Conservation (phyloP, 2,329 filamentous ascomycete genomes). For the Proliferodiscus dingleyae region DNA sequence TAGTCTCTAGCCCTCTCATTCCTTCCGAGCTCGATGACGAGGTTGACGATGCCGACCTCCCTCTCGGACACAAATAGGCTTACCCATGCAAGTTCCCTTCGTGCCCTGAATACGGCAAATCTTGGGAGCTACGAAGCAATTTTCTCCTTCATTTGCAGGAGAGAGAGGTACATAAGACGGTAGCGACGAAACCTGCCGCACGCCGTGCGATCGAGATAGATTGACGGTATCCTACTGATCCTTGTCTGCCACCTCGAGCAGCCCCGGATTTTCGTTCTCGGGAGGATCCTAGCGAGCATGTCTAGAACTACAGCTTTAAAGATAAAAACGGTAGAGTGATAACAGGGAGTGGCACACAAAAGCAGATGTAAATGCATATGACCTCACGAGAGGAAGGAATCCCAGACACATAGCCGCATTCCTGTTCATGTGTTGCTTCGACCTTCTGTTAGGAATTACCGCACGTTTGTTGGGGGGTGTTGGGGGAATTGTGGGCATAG, state of each 20-base stretch:
- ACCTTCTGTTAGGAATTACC: too few relatives aligned
- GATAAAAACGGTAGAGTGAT: slow-evolving; percentile 25
- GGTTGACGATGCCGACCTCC: slow-evolving; percentile 15
- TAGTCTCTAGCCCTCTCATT: slow-evolving; percentile 13
- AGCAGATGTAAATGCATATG: slow-evolving; percentile 14
- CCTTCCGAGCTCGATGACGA: slow-evolving; percentile 17
- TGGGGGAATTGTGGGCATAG: too few relatives aligned
- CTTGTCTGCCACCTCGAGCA: slow-evolving; percentile 24
- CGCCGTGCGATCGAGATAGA: slow-evolving; percentile 24
- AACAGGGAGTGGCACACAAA: slow-evolving; percentile 10
- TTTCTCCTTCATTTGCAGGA: slow-evolving; percentile 19
- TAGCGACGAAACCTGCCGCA: slow-evolving; percentile 13
- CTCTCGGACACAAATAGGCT: slow-evolving; percentile 12
- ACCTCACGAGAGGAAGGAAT: too few relatives aligned
- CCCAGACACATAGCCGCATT: too few relatives aligned
- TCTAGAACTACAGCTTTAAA: slow-evolving; percentile 26
- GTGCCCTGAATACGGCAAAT: slow-evolving; percentile 16
- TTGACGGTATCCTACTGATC: slow-evolving; percentile 28
- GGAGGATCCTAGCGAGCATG: slow-evolving; percentile 28
- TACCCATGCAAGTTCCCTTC: slow-evolving; percentile 13
- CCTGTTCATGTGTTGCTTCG: too few relatives aligned
- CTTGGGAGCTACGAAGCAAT: slow-evolving; percentile 14
- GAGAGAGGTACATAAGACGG: slow-evolving; percentile 12
- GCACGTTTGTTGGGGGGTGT: too few relatives aligned
- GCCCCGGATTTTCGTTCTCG: slow-evolving; percentile 24